Base-by-base conservation (phyloP, 345 rosid genomes). In the Linum tenue region DNA sequence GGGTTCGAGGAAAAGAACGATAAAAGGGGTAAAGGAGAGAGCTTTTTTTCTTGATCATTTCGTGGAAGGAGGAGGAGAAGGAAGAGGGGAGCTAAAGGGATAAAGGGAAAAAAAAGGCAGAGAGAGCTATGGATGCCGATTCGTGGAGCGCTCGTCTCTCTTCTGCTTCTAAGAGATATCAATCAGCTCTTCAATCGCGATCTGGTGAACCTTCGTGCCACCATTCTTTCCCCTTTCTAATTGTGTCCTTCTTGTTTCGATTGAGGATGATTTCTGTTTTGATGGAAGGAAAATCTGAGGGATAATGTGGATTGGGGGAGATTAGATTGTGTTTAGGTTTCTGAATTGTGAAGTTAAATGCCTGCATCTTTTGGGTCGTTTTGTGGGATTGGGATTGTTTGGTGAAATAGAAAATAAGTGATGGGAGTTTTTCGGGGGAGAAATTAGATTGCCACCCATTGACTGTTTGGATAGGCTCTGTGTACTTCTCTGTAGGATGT, bases 61-160 rank as follows among this genome's bases (percentile, higher is more conserved):
- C 58, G 61, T 31, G 59, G 10, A n/a, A n/a, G 39, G 60, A 59
- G 39, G 60, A 15, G 39, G 17, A 58, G 62, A 37, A 39, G 43
- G 35, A 42, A 66, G n/a, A 10, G 55, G 68, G 44, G 61, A 57
- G n/a, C 37, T 17, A 60, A 10, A 37, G 37, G 37, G 55, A 40
- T 59, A 9, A 22, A 22, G 31, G 31, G 1, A 35, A 41, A 37
- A 37, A 51, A 44, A 59, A 69, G 42, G 62, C 43, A 55, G 63
- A 44, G 39, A 48, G 12, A 66, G 79, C 66, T 63, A 86, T 94
- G 96, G 92, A 90, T 72, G 86, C 90, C 56, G 96, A 92, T 74
- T 86, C 98, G 56, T 86, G 90, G 96, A 90, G 83, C 68, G 77
- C 76, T 70, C 96, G 92, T 77, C 81, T 90, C 62, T 85, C 94